These are phyloP conservation scores for Nothophaeocryptopus gaeumannii DNA, from an alignment of 2,329 filamentous ascomycete species.

Conservation along the genomic window DNA sequence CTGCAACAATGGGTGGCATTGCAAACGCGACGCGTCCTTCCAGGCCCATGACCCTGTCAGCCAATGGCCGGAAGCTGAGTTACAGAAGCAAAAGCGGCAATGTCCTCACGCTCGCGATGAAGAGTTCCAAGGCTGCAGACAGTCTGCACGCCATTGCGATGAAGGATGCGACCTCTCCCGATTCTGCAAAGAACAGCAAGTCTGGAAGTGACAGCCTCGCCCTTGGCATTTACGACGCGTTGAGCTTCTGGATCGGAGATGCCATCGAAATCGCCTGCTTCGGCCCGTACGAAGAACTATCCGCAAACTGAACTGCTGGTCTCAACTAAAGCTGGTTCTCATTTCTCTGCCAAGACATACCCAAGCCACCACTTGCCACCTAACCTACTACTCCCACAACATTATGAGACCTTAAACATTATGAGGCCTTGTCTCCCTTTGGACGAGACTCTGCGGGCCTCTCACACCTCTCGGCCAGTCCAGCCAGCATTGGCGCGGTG, in stretches of 20 bases:
- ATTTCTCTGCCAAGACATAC: too few relatives aligned
- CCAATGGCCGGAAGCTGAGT: constrained; percentile 21
- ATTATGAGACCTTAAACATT: too few relatives aligned
- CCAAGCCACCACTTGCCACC: too few relatives aligned
- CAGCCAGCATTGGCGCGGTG: constrained; percentile 21
- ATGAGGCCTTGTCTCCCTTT: too few relatives aligned
- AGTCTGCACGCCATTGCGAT: constrained; percentile 14
- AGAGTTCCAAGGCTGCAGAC: constrained; percentile 21
- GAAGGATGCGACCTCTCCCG: constrained; percentile 7
- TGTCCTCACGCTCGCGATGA: constrained; percentile 23
- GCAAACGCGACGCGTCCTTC: constrained; percentile 7
- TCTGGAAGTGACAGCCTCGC: constrained; percentile 13
- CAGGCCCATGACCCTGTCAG: constrained; percentile 19
- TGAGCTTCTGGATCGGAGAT: constrained; percentile 23
- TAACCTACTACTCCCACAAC: too few relatives aligned
- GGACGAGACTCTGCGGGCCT: background rate
- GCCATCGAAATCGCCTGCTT: constrained; percentile 24
- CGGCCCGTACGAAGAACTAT: constrained; percentile 24
- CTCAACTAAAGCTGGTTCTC: too few relatives aligned
- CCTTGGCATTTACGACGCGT: constrained; percentile 21
- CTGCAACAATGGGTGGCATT: constrained; percentile 16
- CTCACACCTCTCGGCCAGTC: constrained; percentile 21
- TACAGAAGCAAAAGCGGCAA: constrained; percentile 22
- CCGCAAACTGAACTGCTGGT: constrained; percentile 4
- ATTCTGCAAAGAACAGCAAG: constrained; percentile 2